Base-by-base conservation (phyloP, 2,329 filamentous ascomycete species). In the Dissoconium aciculare region DNA sequence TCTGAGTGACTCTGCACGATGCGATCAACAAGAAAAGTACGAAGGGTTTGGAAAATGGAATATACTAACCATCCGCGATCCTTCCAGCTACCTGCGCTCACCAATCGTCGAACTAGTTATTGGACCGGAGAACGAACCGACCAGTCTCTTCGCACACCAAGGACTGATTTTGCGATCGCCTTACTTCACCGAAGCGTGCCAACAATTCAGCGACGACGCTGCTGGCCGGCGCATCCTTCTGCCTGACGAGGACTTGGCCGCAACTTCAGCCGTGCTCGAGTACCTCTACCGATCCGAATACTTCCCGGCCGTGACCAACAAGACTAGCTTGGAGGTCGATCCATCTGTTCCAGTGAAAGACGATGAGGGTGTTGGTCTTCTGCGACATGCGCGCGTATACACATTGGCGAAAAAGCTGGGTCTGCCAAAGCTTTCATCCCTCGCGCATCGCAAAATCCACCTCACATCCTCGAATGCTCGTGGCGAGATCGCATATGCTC, bases 361-460 rank as follows among this genome's bases (percentile, higher is more conserved):
- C 57, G 67, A 81, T 51, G 71, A 70, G n/a, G 84, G 84, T 42
- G 68, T 77, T 10, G 79, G 87, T 50, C 74, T 94, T 11, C 72
- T 94, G 38, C 82, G 80, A 49, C 85, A 94, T 54, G 85, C 85
- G 13, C 78, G 79, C 40, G 71, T 93, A 41, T 93, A 93, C 63
- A 93, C 82, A 0, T 66, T 94, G 14, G 84, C 82, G 14, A 78
- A 84, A 46, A 83, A 78, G 56, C 74, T 89, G 38, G 69, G 72
- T 24, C 59, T 66, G 11, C 59, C 60, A 1, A 62, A 63, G 6
- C 71, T 94, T 39, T 81, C 80, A 56, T 70, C 66, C 35, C 72
- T 93, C 15, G 78, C 84, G 2, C 80, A 80, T 52, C 74, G 71
- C 52, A 94, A 94, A 64, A 93, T 94, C 47, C 83, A 93, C 63